phyloP scores from a whole-genome alignment of 2,329 filamentous ascomycete species.

The Fusarium sp. region DNA sequence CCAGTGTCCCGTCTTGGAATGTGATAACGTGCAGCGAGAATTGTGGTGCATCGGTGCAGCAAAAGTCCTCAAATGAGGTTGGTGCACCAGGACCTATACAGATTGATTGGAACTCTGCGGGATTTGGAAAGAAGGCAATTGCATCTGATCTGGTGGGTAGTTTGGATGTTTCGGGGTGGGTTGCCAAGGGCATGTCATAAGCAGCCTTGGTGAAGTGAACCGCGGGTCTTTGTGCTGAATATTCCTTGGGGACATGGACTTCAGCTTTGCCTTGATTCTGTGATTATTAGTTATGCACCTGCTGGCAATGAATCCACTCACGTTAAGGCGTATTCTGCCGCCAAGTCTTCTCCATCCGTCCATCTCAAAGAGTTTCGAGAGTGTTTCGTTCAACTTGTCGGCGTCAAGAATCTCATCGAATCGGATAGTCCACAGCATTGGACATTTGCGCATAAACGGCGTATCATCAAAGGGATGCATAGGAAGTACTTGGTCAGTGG shows the following conservation, averaged over 20 bases:
- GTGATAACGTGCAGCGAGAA: neutral
- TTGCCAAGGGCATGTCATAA: constrained; percentile 47
- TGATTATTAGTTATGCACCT: neutral
- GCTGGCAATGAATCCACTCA: neutral
- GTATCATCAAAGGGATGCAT: constrained; percentile 46
- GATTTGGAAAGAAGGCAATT: neutral
- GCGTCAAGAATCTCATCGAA: constrained; percentile 47
- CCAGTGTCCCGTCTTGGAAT: neutral
- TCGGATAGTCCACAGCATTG: constrained; percentile 36
- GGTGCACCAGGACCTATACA: neutral
- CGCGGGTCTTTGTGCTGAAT: constrained; percentile 46
- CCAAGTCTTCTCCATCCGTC: constrained; percentile 56
- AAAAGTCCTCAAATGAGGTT: neutral
- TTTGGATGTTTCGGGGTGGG: constrained; percentile 51
- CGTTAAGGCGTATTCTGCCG: constrained; percentile 38
- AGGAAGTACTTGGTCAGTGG: constrained; percentile 42
- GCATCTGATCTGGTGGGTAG: constrained; percentile 42
- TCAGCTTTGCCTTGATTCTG: constrained; percentile 38
- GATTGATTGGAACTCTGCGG: neutral
- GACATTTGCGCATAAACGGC: constrained; percentile 31
- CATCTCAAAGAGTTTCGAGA: constrained; percentile 32
- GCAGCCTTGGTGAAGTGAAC: constrained; percentile 51
- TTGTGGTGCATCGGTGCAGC: neutral
- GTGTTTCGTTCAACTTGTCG: constrained; percentile 41
- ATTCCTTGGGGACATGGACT: constrained; percentile 45